A percentile compares a stretch with the other conserved stretches of the same genome.
These are phyloP conservation scores for Nepenthes gracilis DNA, from an alignment of 148 eudicot genomes.

Conservation along the genomic window DNA sequence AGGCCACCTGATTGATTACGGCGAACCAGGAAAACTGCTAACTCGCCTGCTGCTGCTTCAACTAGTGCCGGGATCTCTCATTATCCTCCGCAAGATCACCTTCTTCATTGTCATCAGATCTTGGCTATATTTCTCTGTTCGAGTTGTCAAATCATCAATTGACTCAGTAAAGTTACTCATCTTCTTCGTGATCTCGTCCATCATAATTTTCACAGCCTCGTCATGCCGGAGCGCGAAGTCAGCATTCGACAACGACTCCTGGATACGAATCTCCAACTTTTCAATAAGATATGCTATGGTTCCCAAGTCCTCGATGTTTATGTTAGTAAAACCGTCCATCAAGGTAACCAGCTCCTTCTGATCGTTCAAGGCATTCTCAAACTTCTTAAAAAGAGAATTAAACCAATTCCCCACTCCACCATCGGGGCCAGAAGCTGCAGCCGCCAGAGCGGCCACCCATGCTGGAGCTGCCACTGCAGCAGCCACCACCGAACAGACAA, in stretches of 20 bases:
- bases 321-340: conserved; percentile 46
- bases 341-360: conserved; percentile 36
- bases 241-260: conserved; percentile 41
- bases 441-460: conserved; percentile 54
- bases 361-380: conserved; percentile 38
- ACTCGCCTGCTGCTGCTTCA: neutral
- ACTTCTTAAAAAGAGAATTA: conserved; percentile 62
- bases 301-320: conserved; percentile 53
- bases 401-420: conserved; percentile 85
- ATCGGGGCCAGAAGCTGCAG: conserved; percentile 63
- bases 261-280: conserved; percentile 46
- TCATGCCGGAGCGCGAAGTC: conserved; percentile 38
- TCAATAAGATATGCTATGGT: conserved; percentile 37
- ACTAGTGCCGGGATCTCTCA: conserved; percentile 7
- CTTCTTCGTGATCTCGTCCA: conserved; percentile 63
- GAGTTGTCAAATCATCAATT: conserved; percentile 45
- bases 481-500: conserved; percentile 86
- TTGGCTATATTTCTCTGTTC: conserved; percentile 45
- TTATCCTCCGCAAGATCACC: conserved; percentile 58
- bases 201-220: conserved; percentile 36
- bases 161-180: conserved; percentile 35
- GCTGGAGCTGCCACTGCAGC: conserved; percentile 82
- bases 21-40: neutral
- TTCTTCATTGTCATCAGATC: conserved; percentile 58
- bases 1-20: no score